Percentiles rank a stretch among this genome's conserved stretches.
These are phyloP conservation scores for Nicotiana rustica DNA, from an alignment of 305 asterid species.

Conservation along the genomic window DNA sequence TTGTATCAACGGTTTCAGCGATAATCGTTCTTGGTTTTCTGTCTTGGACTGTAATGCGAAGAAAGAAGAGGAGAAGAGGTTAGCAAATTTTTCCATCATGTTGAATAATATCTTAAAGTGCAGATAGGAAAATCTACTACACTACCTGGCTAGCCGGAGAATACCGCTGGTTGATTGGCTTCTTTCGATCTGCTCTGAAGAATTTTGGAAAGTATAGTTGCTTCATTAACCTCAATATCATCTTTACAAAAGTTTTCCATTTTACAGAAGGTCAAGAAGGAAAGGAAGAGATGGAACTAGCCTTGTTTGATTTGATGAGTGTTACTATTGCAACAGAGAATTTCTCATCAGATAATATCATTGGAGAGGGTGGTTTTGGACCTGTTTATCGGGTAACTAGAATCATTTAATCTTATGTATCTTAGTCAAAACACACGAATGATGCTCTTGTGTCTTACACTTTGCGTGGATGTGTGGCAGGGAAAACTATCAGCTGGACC, in stretches of 20 bases:
- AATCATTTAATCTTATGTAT: neutral
- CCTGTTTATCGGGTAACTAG: slow-evolving; percentile 37
- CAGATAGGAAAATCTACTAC: neutral
- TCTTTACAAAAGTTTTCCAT: neutral
- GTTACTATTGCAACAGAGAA: slow-evolving; percentile 31
- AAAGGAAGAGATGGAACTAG: neutral
- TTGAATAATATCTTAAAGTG: neutral
- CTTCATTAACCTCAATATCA: neutral
- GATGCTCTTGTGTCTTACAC: neutral
- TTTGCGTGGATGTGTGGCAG: slow-evolving; percentile 3
- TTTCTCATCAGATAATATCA: slow-evolving; percentile 32
- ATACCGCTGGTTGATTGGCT: neutral
- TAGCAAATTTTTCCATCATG: neutral
- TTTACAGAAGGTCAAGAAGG: neutral
- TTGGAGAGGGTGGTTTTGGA: slow-evolving; percentile 43
- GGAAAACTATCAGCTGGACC: slow-evolving; percentile 27
- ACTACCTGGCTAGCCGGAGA: neutral
- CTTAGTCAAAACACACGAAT: neutral
- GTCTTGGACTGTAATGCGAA: neutral
- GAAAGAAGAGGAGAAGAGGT: neutral
- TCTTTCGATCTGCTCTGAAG: no score
- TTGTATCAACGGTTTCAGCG: neutral
- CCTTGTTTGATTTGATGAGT: slow-evolving; percentile 13
- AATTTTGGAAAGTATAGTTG: neutral
- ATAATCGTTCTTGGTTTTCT: slow-evolving; percentile 4